Evolutionary conservation across 257 asterid species (phyloP).

Genomic region (Solanum tarapatanum): DNA sequence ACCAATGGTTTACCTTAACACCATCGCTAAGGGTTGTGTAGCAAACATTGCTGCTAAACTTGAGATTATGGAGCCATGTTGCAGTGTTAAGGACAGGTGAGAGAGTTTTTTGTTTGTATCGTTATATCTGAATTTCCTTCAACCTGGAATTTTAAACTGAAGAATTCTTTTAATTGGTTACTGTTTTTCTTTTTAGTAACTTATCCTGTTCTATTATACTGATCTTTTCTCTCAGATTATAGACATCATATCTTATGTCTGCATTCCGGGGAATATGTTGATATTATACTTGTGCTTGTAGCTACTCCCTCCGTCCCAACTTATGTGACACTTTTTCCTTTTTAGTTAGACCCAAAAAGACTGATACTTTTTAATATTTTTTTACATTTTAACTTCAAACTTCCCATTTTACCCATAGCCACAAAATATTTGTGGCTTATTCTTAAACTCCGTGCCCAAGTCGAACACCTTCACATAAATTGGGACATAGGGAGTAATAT

Average conservation of each 20-base stretch:
- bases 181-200: neutral
- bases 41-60: slow-evolving; percentile 93
- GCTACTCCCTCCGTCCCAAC: neutral
- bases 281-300: neutral
- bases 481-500: neutral
- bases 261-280: neutral
- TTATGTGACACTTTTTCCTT: neutral
- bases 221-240: neutral
- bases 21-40: slow-evolving; percentile 62
- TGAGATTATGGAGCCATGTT: slow-evolving; percentile 96
- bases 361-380: neutral
- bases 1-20: slow-evolving; percentile 95
- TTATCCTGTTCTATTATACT: neutral
- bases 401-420: neutral
- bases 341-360: neutral
- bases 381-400: neutral
- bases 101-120: neutral
- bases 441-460: neutral
- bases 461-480: neutral
- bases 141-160: neutral
- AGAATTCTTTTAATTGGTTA: neutral
- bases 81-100: slow-evolving; percentile 98
- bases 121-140: neutral
- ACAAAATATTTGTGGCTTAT: neutral
- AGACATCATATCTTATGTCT: neutral